Base-by-base conservation (phyloP, 768 basidiomycete genomes). In the Boletus coccyginus region DNA sequence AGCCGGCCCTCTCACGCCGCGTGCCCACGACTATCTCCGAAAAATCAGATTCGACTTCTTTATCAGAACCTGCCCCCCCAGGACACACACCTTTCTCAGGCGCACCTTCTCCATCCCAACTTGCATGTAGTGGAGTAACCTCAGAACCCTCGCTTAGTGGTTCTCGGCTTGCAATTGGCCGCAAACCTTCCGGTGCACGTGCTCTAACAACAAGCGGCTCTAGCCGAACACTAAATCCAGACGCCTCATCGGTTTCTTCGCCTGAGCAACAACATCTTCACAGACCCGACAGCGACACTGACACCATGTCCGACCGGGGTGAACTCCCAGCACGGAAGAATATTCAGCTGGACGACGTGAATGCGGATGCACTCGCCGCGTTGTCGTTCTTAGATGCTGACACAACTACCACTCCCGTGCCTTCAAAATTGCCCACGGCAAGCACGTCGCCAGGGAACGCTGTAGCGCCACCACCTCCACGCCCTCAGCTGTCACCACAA, bases 101-200 rank as follows among this genome's bases (percentile, higher is more conserved):
- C 33, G 60, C 56, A 45, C 53, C 57, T 58, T 67, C 56, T 21
- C 66, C 56, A 46, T 62, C 65, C 41, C 65, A 56, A 44, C 57
- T 50, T 38, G 52, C 56, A 49, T 57, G 57, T 53, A 62, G 62
- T 45, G 68, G 65, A n/a, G 40, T 57, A 38, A 63, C 73, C 61
- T 68, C 59, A 61, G 64, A 77, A 62, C 55, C 65, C 50, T 64
- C 70, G 71, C 56, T 74, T 78, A 63, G 73, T 70, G 65, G 76
- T 63, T 50, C 66, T 77, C 66, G 68, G 56, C 43, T 66, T 47
- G 60, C 59, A 17, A 50, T 73, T 46, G 85, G 86, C 73, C 85
- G 88, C 72, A 90, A 88, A 65, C 90, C 90, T 21, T 86, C 88
- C 33, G 90, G 90, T 47, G 90, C 90, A 85, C 90, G 90, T 85